Evolutionary conservation across 371 early-diverging fungal species (phyloP), one percentile per base, ranked within the genome.

Genomic region (Mucor racemosus): DNA sequence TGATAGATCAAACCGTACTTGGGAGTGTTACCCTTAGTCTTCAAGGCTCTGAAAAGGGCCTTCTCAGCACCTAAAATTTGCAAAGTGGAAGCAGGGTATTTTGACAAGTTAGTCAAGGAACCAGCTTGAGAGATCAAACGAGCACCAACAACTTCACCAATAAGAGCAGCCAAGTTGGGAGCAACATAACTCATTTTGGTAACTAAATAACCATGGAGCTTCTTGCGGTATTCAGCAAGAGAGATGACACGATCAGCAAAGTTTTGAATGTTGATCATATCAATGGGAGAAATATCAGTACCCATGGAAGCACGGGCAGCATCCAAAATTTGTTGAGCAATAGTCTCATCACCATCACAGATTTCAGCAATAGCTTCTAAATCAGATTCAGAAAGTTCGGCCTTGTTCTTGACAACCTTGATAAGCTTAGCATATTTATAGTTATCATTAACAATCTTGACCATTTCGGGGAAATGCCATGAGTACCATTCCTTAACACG

Each of bases 41-140:
- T 99, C 69, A 99, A 85, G 26, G 99, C 97, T 69, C 97, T 85
- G 92, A 97, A 98, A 46, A 98, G 91, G 31, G 99, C 98, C 90
- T 99, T 99, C 80, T 99, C 99, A 60, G 99, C 99, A 74, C 99
- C 99, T 33, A 99, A 86, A 72, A 99, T 95, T 87, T 99, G 99
- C 35, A 99, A 91, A 35, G 99, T 99, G 17, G 95, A 95, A 50
- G 99, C 97, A 38, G 99, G 99, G 76, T 92, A 94, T 85, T 99
- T 99, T 68, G 95, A 89, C 55, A 99, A 86, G 86, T 99, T 99
- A 61, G 96, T 94, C 71, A 99, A 80, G n/a, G 94, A 93, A 64
- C 99, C 99, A 55, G 98, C 97, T 77, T 97, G 97, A 7, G 96
- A 86, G 77, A 99, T 97, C 60, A 99, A 80, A 66, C 97, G 89